Percentiles rank a stretch among this genome's conserved stretches.
These are phyloP conservation scores for Torulaspora globosa DNA, from an alignment of 1,139 yeast genomes.

Conservation along the genomic window DNA sequence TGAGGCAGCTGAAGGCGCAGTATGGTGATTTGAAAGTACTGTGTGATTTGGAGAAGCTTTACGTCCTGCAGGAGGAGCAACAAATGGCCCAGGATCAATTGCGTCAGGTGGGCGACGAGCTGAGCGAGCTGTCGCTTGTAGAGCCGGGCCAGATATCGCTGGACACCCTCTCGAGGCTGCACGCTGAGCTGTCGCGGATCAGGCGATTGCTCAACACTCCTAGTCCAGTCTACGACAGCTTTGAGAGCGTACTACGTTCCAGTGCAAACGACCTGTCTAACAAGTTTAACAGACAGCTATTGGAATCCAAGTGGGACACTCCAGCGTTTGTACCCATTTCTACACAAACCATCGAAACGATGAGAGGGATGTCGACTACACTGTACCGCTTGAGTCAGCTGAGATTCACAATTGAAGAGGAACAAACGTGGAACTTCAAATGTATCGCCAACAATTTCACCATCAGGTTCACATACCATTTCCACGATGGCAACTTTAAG, in stretches of 20 bases:
- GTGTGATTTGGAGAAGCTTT: conserved; percentile 18
- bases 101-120: conserved; percentile 22
- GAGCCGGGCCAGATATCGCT: conserved; percentile 13
- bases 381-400: conserved; percentile 44
- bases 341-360: conserved; percentile 15
- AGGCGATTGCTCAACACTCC: conserved; percentile 1
- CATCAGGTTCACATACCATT: conserved; percentile 69
- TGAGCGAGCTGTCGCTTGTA: conserved; percentile 22
- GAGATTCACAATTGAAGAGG: conserved; percentile 38
- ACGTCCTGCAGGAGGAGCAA: conserved; percentile 16
- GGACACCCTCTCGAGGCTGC: conserved; percentile 1
- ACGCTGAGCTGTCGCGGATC: not conserved
- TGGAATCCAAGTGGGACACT: conserved; percentile 33
- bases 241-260: conserved; percentile 7
- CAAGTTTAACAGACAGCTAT: conserved; percentile 16
- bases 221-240: conserved; percentile 6
- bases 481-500: conserved; percentile 42
- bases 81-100: conserved; percentile 23
- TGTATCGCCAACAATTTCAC: conserved; percentile 54
- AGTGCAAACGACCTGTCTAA: conserved; percentile 7
- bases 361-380: conserved; percentile 23
- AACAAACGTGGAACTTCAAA: conserved; percentile 55
- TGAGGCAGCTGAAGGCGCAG: conserved; percentile 27
- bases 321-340: conserved; percentile 19
- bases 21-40: conserved; percentile 37